Evolutionary conservation across 2,329 filamentous ascomycete genomes (phyloP).

Genomic region (Fusarium nisikadoi): DNA sequence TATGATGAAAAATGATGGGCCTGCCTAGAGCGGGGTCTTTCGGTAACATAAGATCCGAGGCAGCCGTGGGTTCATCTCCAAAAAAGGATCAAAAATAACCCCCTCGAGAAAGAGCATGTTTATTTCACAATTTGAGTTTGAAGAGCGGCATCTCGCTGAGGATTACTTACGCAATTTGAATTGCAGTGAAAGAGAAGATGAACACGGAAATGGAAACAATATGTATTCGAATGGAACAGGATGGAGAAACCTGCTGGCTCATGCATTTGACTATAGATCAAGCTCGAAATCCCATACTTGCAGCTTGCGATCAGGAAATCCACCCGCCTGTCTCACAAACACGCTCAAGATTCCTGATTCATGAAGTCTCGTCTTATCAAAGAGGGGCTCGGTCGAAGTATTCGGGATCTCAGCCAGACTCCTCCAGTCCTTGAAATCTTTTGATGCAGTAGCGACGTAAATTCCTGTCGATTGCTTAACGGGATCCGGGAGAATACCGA

Average conservation of each 20-base stretch:
- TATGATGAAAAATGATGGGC: too few relatives aligned
- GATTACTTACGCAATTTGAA: too few relatives aligned
- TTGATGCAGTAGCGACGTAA: conserved; percentile 15
- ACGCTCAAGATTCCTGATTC: conserved; percentile 19
- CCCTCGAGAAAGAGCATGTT: too few relatives aligned
- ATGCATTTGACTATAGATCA: background rate
- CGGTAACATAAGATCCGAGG: background rate
- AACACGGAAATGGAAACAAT: background rate
- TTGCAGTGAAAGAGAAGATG: too few relatives aligned
- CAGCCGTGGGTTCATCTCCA: background rate
- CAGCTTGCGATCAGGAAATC: conserved; percentile 18
- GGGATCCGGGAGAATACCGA: conserved; percentile 15
- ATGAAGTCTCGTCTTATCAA: conserved; percentile 13
- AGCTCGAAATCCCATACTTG: conserved; percentile 36
- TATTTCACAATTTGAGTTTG: too few relatives aligned
- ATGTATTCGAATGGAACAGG: background rate
- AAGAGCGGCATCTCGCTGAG: too few relatives aligned
- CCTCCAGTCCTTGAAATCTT: conserved; percentile 20
- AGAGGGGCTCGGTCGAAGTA: conserved; percentile 23
- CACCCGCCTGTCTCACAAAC: conserved; percentile 20
- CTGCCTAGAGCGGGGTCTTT: conserved; percentile 3
- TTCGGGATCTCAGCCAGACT: conserved; percentile 21
- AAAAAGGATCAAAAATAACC: fast-evolving
- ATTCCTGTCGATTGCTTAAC: background rate
- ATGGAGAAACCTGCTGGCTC: background rate